Evolutionary conservation across 1,139 yeast species (phyloP), one percentile per base, ranked within the genome.

Genomic region (Yamadazyma jaroonii): DNA sequence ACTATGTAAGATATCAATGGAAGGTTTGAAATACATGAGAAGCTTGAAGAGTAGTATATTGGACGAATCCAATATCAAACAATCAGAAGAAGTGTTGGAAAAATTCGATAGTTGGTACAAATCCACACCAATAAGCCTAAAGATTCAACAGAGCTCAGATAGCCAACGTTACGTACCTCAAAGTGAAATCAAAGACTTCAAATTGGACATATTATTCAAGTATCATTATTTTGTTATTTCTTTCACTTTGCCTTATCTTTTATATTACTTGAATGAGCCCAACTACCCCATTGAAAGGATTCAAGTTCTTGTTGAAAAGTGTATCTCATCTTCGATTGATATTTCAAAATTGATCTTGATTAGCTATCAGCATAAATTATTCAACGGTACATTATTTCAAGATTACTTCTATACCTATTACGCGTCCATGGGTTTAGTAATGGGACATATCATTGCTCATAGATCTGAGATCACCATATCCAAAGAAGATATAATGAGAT

Each of bases 151-250:
- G 8, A 31, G 34, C 9, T 22, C 23, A 8, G 21, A 17, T n/a
- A 14, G 23, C 10, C 27, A n/a, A 10, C n/a, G 28, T 12, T n/a
- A 9, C 3, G 21, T 30, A 6, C 32, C 32, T 9, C 34, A 21
- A 23, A 17, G 25, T 7, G 21, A 31, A 14, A 25, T 28, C 10
- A 29, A 23, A 13, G 37, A 32, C 15, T 29, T 22, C 29, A 35
- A 24, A n/a, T 12, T 37, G 4, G 43, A 43, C 22, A 13, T 41
- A 11, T 10, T 41, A 4, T 27, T 29, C 32, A 33, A 38, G 14
- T 43, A 36, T 28, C 40, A 42, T 21, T 43, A 40, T 29, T 36
- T 31, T 26, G 37, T 41, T n/a, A 31, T 43, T 3, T 33, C 42
- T 3, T 37, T 43, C 30, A 39, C 43, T 9, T 32, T 42, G 20